Conservation (phyloP, 805 yeast species). For the Ogataea nitratoaversa region DNA sequence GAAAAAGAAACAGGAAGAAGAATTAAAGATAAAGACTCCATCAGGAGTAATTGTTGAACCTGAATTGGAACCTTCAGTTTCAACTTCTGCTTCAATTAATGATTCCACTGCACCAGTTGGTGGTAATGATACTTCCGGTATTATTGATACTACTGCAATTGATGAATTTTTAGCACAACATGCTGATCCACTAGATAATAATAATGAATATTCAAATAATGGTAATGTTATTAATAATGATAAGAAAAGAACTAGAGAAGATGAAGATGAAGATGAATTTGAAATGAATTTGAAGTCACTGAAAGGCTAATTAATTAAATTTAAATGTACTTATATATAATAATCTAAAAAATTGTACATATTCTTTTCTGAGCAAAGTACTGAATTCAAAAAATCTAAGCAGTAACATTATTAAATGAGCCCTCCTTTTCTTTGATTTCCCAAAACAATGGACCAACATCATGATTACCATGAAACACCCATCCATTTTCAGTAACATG, state of each 20-base stretch:
- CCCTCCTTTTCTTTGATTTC: slow-evolving; percentile 83
- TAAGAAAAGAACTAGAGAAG: slow-evolving; percentile 7
- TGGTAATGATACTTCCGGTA: not conserved
- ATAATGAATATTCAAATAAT: not conserved
- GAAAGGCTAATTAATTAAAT: slow-evolving; percentile 2
- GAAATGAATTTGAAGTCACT: slow-evolving; percentile 10
- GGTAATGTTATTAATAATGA: not conserved
- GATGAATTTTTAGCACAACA: slow-evolving; percentile 22
- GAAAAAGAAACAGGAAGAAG: not conserved
- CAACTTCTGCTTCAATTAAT: not conserved
- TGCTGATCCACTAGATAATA: slow-evolving; percentile 7
- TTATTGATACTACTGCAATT: not conserved
- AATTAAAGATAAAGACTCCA: not conserved
- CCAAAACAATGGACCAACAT: slow-evolving; percentile 89
- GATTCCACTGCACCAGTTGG: not conserved
- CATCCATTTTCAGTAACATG: slow-evolving; percentile 94
- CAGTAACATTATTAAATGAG: slow-evolving; percentile 79
- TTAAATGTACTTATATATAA: no score
- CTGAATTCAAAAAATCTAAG: slow-evolving; percentile 7
- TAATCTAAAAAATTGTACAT: no score
- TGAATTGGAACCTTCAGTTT: no score
- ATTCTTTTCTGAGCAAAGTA: no score
- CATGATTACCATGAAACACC: slow-evolving; percentile 93
- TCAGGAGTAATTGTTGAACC: no score
- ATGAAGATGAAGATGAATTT: slow-evolving; percentile 1